Base-by-base conservation (phyloP, 139 green algal genomes). In the Eudorina sp. region DNA sequence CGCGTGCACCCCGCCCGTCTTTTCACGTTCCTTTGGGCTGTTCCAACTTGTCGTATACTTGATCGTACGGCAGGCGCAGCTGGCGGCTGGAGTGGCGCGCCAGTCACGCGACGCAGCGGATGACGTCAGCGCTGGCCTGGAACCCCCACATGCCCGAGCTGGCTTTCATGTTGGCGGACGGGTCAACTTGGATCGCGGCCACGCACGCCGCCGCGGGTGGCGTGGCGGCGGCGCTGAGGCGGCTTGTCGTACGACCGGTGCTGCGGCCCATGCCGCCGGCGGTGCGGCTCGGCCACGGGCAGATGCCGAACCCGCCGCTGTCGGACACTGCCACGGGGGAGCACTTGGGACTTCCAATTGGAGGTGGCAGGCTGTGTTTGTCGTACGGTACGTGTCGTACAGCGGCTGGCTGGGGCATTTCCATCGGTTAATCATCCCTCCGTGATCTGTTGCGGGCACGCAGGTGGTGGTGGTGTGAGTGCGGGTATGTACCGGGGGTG, bases 71-170 rank as follows among this genome's bases (percentile, higher is more conserved):
- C 55, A 88, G 82, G 82, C 64, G 64, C 36, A 80, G 66, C 66
- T 88, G 82, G 82, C 64, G 82, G 4, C 62, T 88, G 46, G 82
- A 88, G 66, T 88, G 82, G 82, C 82, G 82, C 34, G 82, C 46
- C 31, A 31, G 9, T 36, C 43, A 64, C 66, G 1, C 36, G 41
- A 79, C 66, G 6, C 8, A 34, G 40, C 64, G 46, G 48, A 46
- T 48, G 58, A 88, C 68, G 8, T 64, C 82, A 11, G 46, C 21
- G 21, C 4, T 88, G 21, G 64, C 66, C 45, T 76, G 64, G 66
- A 88, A 70, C 82, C 82, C 66, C 34, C 64, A 80, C 45, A 43
- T 88, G 27, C 82, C 66, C 4, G 82, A 88, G 66, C 45, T 88
- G 31, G 64, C 64, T 1, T 53, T 88, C 19, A 27, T 55, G 64